Base-by-base conservation (phyloP, 371 early-diverging fungal genomes). In the Mucor saturninus region DNA sequence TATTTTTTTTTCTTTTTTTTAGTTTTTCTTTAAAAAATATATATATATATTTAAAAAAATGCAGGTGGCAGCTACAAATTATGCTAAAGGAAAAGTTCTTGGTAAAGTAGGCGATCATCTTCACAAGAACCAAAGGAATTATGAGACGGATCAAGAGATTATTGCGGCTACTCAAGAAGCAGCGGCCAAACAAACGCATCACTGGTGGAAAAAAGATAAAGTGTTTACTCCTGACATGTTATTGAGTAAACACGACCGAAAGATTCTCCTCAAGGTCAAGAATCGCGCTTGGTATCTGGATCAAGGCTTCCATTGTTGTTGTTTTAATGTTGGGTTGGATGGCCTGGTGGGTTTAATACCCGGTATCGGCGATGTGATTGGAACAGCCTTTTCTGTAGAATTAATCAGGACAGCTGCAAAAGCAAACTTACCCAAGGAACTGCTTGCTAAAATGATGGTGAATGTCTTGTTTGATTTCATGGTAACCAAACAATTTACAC, bases 341-440 rank as follows among this genome's bases (percentile, higher is more conserved):
- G 74, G 74, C 40, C 8, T 84, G 7, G 51, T 84, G 21, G 84
- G 84, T 5, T 37, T 85, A 28, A 68, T 85, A 31, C 85, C 85
- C 0, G 71, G 71, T 2, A 60, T 85, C 50, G 85, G 85, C 11
- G 85, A 85, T 57, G 50, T 71, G 6, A 59, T 80, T 9, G 73
- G 76, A 0, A 28, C 68, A 2, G 30, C 61, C 21, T 54, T 85
- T 38, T 72, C 80, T 2, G 40, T 83, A 3, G 63, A 78, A 14
- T 45, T 85, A 8, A 50, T 85, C 0, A 65, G 62, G 21, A 67
- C 69, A 2, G 81, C 82, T 3, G 56, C 51, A 26, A 38, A 67
- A 50, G 75, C 77, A 2, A 73, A 80, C 60, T 55, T 84, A 26
- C 84, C 84, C 3, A 61, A 62, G 2, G 37, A 58, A 37, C 29